A percentile compares a stretch with the other conserved stretches of the same genome.
Conservation (phyloP, 768 basidiomycete species). For the Fibroporia radiculosa region DNA sequence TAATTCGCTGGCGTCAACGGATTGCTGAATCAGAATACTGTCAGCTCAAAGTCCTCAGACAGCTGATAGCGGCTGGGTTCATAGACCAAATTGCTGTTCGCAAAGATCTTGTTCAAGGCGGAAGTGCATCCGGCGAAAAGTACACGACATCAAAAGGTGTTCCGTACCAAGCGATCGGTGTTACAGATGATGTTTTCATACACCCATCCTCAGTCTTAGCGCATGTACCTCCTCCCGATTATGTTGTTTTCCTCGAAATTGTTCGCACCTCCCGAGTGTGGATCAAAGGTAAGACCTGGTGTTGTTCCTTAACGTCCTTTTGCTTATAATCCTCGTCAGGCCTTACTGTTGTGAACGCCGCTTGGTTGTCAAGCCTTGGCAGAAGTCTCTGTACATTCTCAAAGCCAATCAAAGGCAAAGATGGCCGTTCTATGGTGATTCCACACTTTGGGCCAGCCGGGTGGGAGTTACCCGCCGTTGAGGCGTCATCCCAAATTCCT, state of each 20-base stretch:
- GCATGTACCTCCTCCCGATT: slow-evolving; percentile 70
- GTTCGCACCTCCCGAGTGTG: slow-evolving; percentile 67
- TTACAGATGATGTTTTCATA: slow-evolving; percentile 83
- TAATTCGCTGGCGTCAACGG: slow-evolving; percentile 1
- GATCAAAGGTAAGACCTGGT: slow-evolving; percentile 58
- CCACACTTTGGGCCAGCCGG: slow-evolving; percentile 81
- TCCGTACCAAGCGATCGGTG: slow-evolving; percentile 73
- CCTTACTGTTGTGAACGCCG: slow-evolving; percentile 77
- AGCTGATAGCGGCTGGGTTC: slow-evolving; percentile 82
- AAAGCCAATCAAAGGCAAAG: slow-evolving; percentile 67
- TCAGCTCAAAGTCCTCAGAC: slow-evolving; percentile 84
- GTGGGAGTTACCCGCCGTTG: slow-evolving; percentile 81
- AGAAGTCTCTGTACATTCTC: slow-evolving; percentile 83
- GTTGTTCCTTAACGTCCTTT: not conserved
- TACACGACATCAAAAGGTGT: slow-evolving; percentile 73
- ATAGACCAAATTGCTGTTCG: slow-evolving; percentile 94
- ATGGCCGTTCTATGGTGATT: slow-evolving; percentile 63
- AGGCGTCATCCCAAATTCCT: slow-evolving; percentile 7
- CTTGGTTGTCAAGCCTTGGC: slow-evolving; percentile 81
- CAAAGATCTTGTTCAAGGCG: slow-evolving; percentile 68
- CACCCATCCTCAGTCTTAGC: slow-evolving; percentile 84
- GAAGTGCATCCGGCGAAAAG: slow-evolving; percentile 51
- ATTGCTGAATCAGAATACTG: slow-evolving; percentile 1
- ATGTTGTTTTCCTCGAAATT: slow-evolving; percentile 76
- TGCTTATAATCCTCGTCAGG: slow-evolving; percentile 34